Evolutionary conservation across 176 grass and related monocot species (phyloP).

Genomic region (Oryza officinalis): DNA sequence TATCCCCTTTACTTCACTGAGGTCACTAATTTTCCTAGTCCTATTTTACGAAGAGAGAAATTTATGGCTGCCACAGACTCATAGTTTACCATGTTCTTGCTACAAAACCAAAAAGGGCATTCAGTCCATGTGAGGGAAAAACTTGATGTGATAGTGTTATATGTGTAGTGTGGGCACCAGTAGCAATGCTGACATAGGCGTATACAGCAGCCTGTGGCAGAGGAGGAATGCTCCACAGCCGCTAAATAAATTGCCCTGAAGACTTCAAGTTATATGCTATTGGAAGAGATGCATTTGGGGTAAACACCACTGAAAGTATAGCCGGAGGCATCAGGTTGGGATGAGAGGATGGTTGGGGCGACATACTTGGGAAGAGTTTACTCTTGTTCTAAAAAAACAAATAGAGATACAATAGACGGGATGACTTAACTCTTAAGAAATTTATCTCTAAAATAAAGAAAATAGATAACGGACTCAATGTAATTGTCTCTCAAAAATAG

Average conservation of each 20-base stretch:
- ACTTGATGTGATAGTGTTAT: background rate
- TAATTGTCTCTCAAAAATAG: too few relatives aligned
- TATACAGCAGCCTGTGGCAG: background rate
- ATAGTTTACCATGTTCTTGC: background rate
- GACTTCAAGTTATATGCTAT: background rate
- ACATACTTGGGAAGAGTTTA: too few relatives aligned
- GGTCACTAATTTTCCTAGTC: background rate
- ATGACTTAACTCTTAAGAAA: too few relatives aligned
- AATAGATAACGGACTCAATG: too few relatives aligned
- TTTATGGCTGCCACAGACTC: background rate
- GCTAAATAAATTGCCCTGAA: background rate
- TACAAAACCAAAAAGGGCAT: background rate
- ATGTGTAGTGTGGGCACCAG: background rate
- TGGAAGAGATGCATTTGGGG: background rate
- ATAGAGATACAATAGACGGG: too few relatives aligned
- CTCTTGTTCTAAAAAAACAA: too few relatives aligned
- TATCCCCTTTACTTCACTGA: conserved; percentile 26
- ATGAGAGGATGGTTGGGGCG: too few relatives aligned
- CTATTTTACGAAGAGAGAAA: background rate
- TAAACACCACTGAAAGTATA: background rate
- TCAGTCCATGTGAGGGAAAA: background rate
- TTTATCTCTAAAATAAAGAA: too few relatives aligned
- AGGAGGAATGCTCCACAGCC: background rate
- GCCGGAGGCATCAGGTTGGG: too few relatives aligned
- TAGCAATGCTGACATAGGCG: background rate